Percentiles rank a stretch among this genome's conserved stretches.
These are phyloP conservation scores for Populus tomentosa DNA, from an alignment of 441 rosid genomes.

Conservation along the genomic window DNA sequence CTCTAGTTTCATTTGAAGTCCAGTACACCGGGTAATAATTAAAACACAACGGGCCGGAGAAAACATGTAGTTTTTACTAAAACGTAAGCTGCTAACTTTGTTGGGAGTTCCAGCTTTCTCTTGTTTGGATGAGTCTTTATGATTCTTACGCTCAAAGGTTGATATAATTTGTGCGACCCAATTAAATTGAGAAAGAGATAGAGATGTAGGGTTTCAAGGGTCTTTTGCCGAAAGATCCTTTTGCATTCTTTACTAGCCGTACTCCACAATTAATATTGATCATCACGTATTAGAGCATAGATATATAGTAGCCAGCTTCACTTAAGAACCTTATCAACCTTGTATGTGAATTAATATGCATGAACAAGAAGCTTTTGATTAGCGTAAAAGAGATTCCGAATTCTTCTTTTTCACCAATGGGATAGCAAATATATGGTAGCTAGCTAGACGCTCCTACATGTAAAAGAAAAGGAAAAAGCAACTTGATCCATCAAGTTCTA, in stretches of 20 bases:
- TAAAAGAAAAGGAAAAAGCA: neutral
- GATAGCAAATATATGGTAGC: neutral
- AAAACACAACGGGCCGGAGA: neutral
- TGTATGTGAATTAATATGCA: neutral
- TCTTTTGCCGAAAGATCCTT: constrained; percentile 27
- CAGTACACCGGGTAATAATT: neutral
- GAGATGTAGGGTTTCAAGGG: neutral
- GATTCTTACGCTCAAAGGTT: constrained; percentile 8
- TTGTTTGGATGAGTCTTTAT: neutral
- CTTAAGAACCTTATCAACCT: neutral
- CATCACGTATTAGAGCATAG: neutral
- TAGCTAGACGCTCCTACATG: neutral
- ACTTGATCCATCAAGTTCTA: neutral
- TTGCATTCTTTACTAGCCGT: neutral
- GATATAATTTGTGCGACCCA: neutral
- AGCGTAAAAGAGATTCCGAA: constrained; percentile 22
- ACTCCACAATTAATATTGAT: neutral
- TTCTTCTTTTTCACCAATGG: constrained; percentile 9
- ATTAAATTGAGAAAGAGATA: neutral
- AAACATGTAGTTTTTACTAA: neutral
- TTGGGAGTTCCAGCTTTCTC: neutral
- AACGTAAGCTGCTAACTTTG: neutral
- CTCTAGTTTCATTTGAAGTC: neutral
- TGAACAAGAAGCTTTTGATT: constrained; percentile 14
- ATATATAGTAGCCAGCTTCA: neutral